These are phyloP conservation scores for Suillus lakei DNA, from an alignment of 768 basidiomycete genomes.

Conservation along the genomic window DNA sequence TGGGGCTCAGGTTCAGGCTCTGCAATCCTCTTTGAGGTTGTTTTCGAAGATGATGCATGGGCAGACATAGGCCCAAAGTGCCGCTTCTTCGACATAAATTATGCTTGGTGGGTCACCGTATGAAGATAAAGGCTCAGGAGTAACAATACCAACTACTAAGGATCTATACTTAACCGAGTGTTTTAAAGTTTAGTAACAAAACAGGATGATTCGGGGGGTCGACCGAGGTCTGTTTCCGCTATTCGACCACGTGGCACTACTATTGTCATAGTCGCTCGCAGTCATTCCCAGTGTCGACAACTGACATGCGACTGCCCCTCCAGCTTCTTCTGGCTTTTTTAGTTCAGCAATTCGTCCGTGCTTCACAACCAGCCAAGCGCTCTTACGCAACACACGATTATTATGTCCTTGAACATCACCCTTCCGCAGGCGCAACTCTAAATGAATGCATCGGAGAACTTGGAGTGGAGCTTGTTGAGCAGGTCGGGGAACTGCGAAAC, in stretches of 20 bases:
- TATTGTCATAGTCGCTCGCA: not conserved
- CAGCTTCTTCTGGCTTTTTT: conserved; percentile 33
- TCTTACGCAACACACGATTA: conserved; percentile 75
- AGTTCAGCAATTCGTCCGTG: conserved; percentile 31
- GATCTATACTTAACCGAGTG: not conserved
- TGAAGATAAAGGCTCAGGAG: conserved; percentile 5
- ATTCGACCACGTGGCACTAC: conserved; percentile 7
- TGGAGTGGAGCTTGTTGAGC: conserved; percentile 86
- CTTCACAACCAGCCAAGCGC: conserved; percentile 50
- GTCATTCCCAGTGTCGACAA: not conserved
- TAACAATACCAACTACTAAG: conserved; percentile 1
- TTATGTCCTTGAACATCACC: conserved; percentile 76
- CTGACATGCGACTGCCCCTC: conserved; percentile 21
- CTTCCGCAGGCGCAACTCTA: conserved; percentile 57
- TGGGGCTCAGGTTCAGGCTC: not conserved
- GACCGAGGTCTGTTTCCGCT: not conserved
- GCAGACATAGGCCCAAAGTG: not conserved
- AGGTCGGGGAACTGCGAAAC: conserved; percentile 78
- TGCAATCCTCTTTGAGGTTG: not conserved
- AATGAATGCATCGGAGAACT: conserved; percentile 62
- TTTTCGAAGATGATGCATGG: not conserved
- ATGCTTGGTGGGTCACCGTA: not conserved
- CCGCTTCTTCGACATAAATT: conserved; percentile 6
- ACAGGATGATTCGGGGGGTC: conserved; percentile 3
- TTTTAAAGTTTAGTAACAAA: not conserved